A percentile compares a stretch with the other conserved stretches of the same genome.
phyloP scores from a whole-genome alignment of 164 flowering plant species.

The Magnolia changhungtana region DNA sequence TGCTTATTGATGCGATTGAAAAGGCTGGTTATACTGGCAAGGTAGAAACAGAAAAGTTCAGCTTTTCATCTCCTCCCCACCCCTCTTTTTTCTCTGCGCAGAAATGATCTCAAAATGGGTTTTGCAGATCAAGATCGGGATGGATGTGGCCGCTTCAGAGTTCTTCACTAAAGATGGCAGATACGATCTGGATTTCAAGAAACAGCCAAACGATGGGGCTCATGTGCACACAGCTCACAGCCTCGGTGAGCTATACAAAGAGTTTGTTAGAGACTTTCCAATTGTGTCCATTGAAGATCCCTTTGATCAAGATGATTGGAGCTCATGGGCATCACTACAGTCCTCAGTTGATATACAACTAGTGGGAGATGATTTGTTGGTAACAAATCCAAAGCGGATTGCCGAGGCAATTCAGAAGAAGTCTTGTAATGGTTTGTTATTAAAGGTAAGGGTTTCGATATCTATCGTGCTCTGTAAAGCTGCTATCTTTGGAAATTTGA shows the following conservation, averaged over 20 bases:
- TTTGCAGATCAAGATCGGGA: slow-evolving; percentile 89
- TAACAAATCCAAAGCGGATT: slow-evolving; percentile 93
- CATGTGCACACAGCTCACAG: slow-evolving; percentile 62
- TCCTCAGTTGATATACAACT: slow-evolving; percentile 86
- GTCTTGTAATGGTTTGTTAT: slow-evolving; percentile 82
- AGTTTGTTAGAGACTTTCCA: slow-evolving; percentile 83
- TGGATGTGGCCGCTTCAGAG: slow-evolving; percentile 99
- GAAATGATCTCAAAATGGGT: slow-evolving; percentile 9
- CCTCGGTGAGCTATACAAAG: slow-evolving; percentile 75
- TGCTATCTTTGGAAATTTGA: too few relatives aligned
- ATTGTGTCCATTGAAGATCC: slow-evolving; percentile 99
- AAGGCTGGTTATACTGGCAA: slow-evolving; percentile 97
- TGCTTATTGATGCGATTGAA: slow-evolving; percentile 90
- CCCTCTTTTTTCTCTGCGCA: neutral
- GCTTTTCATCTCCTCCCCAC: too few relatives aligned
- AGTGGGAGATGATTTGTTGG: slow-evolving; percentile 97
- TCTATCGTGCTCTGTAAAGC: neutral
- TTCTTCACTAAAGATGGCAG: slow-evolving; percentile 75
- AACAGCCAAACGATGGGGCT: slow-evolving; percentile 94
- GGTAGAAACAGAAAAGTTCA: slow-evolving; percentile 32
- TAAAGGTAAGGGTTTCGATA: slow-evolving; percentile 54
- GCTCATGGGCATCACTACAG: slow-evolving; percentile 75
- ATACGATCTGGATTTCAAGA: slow-evolving; percentile 86
- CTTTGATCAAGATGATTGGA: slow-evolving; percentile 99
- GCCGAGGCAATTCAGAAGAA: slow-evolving; percentile 80